These are phyloP conservation scores for Backusella tarrabulga DNA, from an alignment of 192 early-diverging fungal species.

Conservation along the genomic window DNA sequence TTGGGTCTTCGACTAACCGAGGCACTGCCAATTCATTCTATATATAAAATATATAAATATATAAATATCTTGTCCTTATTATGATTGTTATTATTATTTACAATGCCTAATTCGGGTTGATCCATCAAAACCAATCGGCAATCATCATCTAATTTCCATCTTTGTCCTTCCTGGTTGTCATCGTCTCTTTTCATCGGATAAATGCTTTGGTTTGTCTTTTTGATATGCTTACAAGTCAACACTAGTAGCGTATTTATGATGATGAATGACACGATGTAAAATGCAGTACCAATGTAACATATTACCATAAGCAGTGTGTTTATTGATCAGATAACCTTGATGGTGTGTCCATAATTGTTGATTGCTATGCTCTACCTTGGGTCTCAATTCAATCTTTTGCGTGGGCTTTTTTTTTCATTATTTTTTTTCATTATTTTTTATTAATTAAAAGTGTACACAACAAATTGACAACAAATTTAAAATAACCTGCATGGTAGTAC, in stretches of 20 bases:
- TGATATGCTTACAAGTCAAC: background rate
- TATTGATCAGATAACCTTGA: slow-evolving; percentile 12
- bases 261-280: no score
- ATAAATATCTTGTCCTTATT: background rate
- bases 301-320: slow-evolving; percentile 13
- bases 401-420: background rate
- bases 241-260: background rate
- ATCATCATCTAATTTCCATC: background rate
- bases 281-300: no score
- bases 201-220: background rate
- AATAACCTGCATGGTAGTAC: background rate
- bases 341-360: slow-evolving; percentile 11
- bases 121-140: background rate
- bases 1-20: background rate
- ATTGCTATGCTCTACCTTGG: background rate
- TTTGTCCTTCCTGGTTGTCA: background rate
- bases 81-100: background rate
- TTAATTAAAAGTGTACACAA: background rate
- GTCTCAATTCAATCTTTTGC: background rate
- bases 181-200: background rate
- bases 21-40: slow-evolving; percentile 7
- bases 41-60: background rate
- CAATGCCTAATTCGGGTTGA: background rate
- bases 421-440: background rate
- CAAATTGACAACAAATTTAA: background rate